Evolutionary conservation across 73 alveolate species (phyloP), one percentile per base, ranked within the genome.

Genomic region (Blepharisma japonicum): DNA sequence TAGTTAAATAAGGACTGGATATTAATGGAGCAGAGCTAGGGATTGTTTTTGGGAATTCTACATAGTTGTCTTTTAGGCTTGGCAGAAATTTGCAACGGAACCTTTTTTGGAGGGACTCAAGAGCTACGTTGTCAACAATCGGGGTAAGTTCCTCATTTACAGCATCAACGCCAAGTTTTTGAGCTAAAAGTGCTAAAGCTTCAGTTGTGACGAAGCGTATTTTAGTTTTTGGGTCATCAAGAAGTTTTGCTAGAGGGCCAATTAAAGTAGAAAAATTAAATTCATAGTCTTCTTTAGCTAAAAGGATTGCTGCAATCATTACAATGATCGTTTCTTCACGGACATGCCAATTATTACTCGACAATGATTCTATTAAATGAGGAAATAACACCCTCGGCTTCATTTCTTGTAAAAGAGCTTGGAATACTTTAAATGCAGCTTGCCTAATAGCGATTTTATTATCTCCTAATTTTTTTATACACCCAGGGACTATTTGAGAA

Each of bases 141-240:
- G 74, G 74, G 14, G 14, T 5, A n/a, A 70, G 68, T n/a, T 7
- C 25, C 5, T 70, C 45, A 7, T 14, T 25, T n/a, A 70, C 14
- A 9, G 25, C 5, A 45, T 25, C 61, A 9, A 11, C 27, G 4
- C 46, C 32, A n/a, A 20, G 18, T 4, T 47, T 39, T n/a, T 45
- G 71, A 2, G 66, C 25, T n/a, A 70, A 14, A 18, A 70, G 32
- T 9, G 80, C 80, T 39, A 70, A 70, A 39, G 42, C 32, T 47
- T 70, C 80, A 70, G 66, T 39, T 38, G 66, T 47, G 32, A 70
- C 66, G 27, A 18, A 70, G 46, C 80, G 18, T 0, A 70, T 47
- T 45, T 70, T 70, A 39, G 80, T 39, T 54, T 70, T 70, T 0
- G 71, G 76, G 80, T 70, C 80, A 70, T 70, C 80, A n/a, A 70